These are phyloP conservation scores for Achlya hypogyna DNA, from an alignment of 352 stramenopile genomes.

Conservation along the genomic window DNA sequence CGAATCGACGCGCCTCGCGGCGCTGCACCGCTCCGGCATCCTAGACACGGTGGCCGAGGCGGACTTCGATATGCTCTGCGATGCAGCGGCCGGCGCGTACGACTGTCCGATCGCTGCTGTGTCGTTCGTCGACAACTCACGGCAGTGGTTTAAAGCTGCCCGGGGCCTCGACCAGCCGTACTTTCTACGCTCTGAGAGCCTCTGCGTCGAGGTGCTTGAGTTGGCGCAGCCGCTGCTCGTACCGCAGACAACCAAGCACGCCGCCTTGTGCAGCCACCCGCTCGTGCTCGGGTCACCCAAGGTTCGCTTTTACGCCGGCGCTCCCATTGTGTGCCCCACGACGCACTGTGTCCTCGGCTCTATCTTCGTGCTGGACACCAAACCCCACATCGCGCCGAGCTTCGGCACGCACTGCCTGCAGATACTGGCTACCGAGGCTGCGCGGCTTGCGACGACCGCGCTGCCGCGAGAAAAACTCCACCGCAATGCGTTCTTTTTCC, in stretches of 20 bases:
- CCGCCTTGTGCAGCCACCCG: constrained; percentile 74
- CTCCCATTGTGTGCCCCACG: constrained; percentile 39
- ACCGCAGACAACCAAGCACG: constrained; percentile 73
- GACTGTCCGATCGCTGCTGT: constrained; percentile 36
- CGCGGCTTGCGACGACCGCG: not conserved
- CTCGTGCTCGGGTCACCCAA: constrained; percentile 66
- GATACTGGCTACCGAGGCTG: not conserved
- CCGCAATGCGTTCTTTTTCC: not conserved
- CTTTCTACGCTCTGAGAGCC: not conserved
- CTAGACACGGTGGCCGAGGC: not conserved
- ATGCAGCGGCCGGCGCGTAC: not conserved
- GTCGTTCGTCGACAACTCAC: not conserved
- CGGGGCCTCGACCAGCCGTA: not conserved
- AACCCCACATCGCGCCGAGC: not conserved
- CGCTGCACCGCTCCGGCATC: not conserved
- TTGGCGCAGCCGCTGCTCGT: constrained; percentile 63
- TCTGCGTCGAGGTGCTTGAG: not conserved
- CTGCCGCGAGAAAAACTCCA: not conserved
- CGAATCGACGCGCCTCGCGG: not conserved
- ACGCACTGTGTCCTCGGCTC: constrained; percentile 49
- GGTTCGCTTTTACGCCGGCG: constrained; percentile 78
- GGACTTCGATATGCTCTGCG: not conserved
- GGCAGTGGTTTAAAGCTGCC: constrained; percentile 7
- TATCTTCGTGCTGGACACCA: constrained; percentile 61
- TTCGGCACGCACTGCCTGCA: not conserved